Evolutionary conservation across 2,329 filamentous ascomycete genomes (phyloP), one percentile per base, ranked within the genome.

Genomic region (Stagonosporopsis vannaccii): DNA sequence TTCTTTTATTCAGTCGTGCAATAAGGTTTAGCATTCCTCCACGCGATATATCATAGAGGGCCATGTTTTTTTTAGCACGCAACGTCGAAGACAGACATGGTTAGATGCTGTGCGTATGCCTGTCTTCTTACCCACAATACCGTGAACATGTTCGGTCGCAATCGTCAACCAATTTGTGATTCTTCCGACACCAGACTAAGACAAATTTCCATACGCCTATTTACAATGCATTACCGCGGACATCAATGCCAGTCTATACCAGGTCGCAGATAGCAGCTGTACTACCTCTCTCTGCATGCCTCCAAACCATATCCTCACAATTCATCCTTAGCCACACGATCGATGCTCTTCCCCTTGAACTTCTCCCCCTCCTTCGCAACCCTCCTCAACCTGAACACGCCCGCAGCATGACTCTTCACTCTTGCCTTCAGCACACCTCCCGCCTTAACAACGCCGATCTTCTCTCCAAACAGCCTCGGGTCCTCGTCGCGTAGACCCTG

Each of bases 321-420:
- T 36, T 67, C 65, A 25, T 67, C 65, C 19, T 54, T 54, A 1
- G 43, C 43, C 36, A 54, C 51, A 5, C 51, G 63, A 50, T 56
- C 55, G 30, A 68, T 68, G 23, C 66, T 66, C 55, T 68, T 68
- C 0, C 59, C 66, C 45, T 65, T 61, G 32, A 67, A 68, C 12
- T 30, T 41, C 26, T 68, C 66, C 1, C 65, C 61, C 45, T 67
- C 58, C 33, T 65, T 63, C 22, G 28, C 52, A 4, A 68, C 44
- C 39, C 66, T 49, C n/a, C 66, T 42, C 32, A 68, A 15, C 6
- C 66, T 46, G 12, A 65, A 65, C 2, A 67, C 63, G 26, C 56
- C 55, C 8, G 66, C 66, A 51, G 64, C 60, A 30, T 68, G 64
- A 9, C 58, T 68, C 53, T 63, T 60, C 12, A 68, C 66, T 3